phyloP scores from a whole-genome alignment of 2,329 filamentous ascomycete species.

The Fusarium torulosum region DNA sequence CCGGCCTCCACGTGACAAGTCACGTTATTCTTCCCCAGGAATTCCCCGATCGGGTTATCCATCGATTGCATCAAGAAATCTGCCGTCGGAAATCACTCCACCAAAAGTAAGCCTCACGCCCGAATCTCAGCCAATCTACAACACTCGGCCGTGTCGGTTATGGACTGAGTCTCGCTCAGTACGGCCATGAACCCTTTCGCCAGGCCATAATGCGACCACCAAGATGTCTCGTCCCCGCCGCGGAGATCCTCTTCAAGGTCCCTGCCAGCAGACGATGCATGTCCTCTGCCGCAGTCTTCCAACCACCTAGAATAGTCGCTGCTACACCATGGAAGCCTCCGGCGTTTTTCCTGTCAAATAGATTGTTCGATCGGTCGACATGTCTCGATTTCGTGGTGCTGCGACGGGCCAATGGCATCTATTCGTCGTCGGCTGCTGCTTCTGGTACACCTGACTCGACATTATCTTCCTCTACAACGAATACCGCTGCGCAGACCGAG shows the following conservation, averaged over 20 bases:
- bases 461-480: slow-evolving; percentile 30
- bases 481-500: slow-evolving; percentile 38
- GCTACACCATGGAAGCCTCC: slow-evolving; percentile 33
- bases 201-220: slow-evolving; percentile 53
- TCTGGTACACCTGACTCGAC: slow-evolving; percentile 33
- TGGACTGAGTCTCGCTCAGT: slow-evolving; percentile 45
- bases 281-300: slow-evolving; percentile 47
- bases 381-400: slow-evolving; percentile 54
- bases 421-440: slow-evolving; percentile 45
- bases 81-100: slow-evolving; percentile 42
- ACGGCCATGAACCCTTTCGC: slow-evolving; percentile 49
- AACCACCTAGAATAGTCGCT: slow-evolving; percentile 43
- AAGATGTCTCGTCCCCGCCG: slow-evolving; percentile 49
- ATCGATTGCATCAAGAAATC: slow-evolving; percentile 38
- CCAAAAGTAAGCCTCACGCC: slow-evolving; percentile 15
- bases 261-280: slow-evolving; percentile 49
- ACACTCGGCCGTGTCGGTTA: slow-evolving; percentile 32
- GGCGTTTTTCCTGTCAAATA: slow-evolving; percentile 55
- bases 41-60: slow-evolving; percentile 40
- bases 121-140: slow-evolving; percentile 8
- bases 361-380: slow-evolving; percentile 53
- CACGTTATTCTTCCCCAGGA: slow-evolving; percentile 39
- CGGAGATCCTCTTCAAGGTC: slow-evolving; percentile 47
- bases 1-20: slow-evolving; percentile 42
- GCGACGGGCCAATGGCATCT: slow-evolving; percentile 47